Base-by-base conservation (phyloP, 345 rosid genomes). In the Brassica cretica region DNA sequence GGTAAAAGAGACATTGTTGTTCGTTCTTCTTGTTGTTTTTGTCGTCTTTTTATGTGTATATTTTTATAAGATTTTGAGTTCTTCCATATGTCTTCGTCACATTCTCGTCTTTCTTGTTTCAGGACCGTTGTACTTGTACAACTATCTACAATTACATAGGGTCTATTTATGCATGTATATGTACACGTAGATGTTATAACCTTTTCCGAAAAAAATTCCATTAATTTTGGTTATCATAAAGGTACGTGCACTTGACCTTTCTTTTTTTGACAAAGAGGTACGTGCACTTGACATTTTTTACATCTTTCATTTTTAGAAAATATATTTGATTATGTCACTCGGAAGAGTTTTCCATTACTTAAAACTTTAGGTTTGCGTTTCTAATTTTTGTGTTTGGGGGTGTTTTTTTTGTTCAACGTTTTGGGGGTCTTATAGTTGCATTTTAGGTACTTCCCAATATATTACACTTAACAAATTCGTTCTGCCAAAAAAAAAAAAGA, bases 21-120 rank as follows among this genome's bases (percentile, higher is more conserved):
- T 84, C 84, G 81, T 80, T 80, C 71, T 86, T 81, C 62, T 84
- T 84, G 81, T 86, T 84, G 81, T 88, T 68, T 53, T 53, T 16
- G 60, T 16, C 18, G 60, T 53, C 56, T 15, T 53, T 65, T 37
- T 37, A 65, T 37, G 24, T 15, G 37, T 33, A n/a, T 62, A 74
- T 46, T 51, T 72, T 70, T 67, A 1, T 72, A 62, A 74, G 8
- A 8, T 67, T 81, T 81, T 84, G 75, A 84, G 77, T 77, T 39
- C 65, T 80, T 78, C 84, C 79, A 86, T 77, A 70, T 74, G 78
- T 79, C 82, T 74, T 79, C 78, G 74, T 79, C 75, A 18, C 71
- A 49, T 67, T 33, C 72, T 56, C 56, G 35, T 56, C 67, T 77
- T 80, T 58, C 66, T 69, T 72, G 73, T 80, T 80, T 71, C 80